These are phyloP conservation scores for Phytophthora pistaciae DNA, from an alignment of 352 stramenopile genomes.

Conservation along the genomic window DNA sequence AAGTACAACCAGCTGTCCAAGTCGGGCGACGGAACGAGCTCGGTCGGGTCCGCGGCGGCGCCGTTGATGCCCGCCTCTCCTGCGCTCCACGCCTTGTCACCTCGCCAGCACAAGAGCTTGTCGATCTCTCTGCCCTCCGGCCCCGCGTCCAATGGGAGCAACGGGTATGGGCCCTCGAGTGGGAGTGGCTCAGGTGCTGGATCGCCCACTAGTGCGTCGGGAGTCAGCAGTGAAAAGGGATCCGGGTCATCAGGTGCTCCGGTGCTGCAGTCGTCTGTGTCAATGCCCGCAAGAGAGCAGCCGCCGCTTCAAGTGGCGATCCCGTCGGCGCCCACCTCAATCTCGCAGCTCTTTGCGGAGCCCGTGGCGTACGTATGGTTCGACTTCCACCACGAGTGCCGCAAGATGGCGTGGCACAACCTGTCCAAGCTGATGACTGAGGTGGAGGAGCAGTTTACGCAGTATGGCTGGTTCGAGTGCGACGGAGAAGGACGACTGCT, in stretches of 20 bases:
- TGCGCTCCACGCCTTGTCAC: slow-evolving; percentile 43
- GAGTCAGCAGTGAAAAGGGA: slow-evolving; percentile 38
- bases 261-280: slow-evolving; percentile 32
- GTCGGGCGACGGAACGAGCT: slow-evolving; percentile 53
- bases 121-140: slow-evolving; percentile 26
- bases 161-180: slow-evolving; percentile 20
- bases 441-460: slow-evolving; percentile 86
- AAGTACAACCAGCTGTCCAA: slow-evolving; percentile 85
- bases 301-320: slow-evolving; percentile 34
- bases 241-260: slow-evolving; percentile 14
- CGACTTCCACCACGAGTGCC: slow-evolving; percentile 98
- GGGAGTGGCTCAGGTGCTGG: slow-evolving; percentile 29
- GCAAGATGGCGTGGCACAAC: slow-evolving; percentile 94
- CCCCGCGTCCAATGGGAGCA: slow-evolving; percentile 27
- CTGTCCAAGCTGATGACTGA: slow-evolving; percentile 90
- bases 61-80: slow-evolving; percentile 26
- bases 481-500: slow-evolving; percentile 56
- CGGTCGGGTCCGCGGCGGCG: slow-evolving; percentile 26
- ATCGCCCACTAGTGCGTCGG: slow-evolving; percentile 45
- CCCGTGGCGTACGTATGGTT: slow-evolving; percentile 92
- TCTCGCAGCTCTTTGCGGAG: slow-evolving; percentile 74
- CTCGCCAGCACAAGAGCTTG: slow-evolving; percentile 47
- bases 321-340: slow-evolving; percentile 50
- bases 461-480: slow-evolving; percentile 64
- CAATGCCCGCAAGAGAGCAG: slow-evolving; percentile 27